Percentiles rank a stretch among this genome's conserved stretches.
Conservation (phyloP, 169 alveolate species). For the Eimeria tenella region DNA sequence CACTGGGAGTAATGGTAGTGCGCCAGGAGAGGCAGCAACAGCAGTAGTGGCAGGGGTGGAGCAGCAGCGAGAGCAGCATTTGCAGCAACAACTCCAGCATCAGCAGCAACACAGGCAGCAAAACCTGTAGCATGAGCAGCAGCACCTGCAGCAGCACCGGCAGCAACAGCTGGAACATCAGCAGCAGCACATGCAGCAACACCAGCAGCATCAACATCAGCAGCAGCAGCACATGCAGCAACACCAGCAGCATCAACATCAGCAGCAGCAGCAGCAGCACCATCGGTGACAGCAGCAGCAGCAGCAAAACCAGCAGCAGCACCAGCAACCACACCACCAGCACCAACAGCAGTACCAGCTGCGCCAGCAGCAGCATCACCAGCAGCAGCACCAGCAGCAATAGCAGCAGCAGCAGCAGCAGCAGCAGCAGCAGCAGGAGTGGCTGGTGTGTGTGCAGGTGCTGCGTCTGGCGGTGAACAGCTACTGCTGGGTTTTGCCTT, state of each 20-base stretch:
- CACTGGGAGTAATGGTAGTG: not conserved
- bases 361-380: not conserved
- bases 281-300: not conserved
- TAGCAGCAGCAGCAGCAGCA: too few species aligned
- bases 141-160: not conserved
- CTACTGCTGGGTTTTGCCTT: conserved; percentile 47
- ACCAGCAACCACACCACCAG: too few species aligned
- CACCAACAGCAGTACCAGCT: not conserved
- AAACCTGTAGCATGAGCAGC: not conserved
- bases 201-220: not conserved
- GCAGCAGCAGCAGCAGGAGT: too few species aligned
- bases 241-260: not conserved
- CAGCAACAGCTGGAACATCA: too few species aligned
- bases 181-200: not conserved
- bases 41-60: not conserved
- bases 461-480: not conserved
- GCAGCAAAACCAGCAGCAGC: too few species aligned
- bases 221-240: not conserved
- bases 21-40: not conserved
- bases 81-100: not conserved
- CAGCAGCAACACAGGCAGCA: not conserved
- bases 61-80: too few species aligned
- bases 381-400: too few species aligned
- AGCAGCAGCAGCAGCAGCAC: not conserved
- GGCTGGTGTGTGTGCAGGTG: not conserved